A percentile compares a stretch with the other conserved stretches of the same genome.
These are phyloP conservation scores for Dendrothele bispora DNA, from an alignment of 768 basidiomycete genomes.

Conservation along the genomic window DNA sequence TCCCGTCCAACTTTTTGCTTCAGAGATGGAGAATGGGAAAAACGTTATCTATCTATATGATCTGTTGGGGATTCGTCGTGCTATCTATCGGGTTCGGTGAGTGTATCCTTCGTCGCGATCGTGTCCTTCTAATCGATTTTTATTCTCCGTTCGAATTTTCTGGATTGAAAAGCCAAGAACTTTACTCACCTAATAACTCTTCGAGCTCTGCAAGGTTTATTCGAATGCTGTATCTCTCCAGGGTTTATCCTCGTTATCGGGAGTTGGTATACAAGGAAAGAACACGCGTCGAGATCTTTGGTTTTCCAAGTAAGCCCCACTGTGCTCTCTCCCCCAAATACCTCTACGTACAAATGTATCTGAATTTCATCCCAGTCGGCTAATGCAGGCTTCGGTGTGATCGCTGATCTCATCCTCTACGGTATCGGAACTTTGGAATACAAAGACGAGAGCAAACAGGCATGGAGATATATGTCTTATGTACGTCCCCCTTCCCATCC, in stretches of 20 bases:
- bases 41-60: slow-evolving; percentile 8
- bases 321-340: neutral
- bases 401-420: slow-evolving; percentile 6
- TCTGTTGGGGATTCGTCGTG: slow-evolving; percentile 6
- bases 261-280: slow-evolving; percentile 6
- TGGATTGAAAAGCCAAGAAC: slow-evolving; percentile 3
- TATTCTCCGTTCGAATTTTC: neutral
- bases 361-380: slow-evolving; percentile 2
- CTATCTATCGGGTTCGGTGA: slow-evolving; percentile 8
- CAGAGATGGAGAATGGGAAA: slow-evolving; percentile 9
- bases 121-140: neutral
- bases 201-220: slow-evolving; percentile 10
- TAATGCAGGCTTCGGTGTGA: slow-evolving; percentile 11
- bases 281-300: slow-evolving; percentile 7
- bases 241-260: slow-evolving; percentile 11
- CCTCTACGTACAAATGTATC: no score
- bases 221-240: slow-evolving; percentile 10
- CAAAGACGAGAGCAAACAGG: neutral
- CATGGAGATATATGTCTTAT: slow-evolving; percentile 7
- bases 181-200: slow-evolving; percentile 5
- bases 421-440: slow-evolving; percentile 3
- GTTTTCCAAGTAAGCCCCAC: slow-evolving; percentile 2
- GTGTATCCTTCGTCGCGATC: neutral
- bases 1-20: slow-evolving; percentile 10
- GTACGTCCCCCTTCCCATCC: neutral